These are phyloP conservation scores for Lactarius tabidus DNA, from an alignment of 768 basidiomycete genomes.

Conservation along the genomic window DNA sequence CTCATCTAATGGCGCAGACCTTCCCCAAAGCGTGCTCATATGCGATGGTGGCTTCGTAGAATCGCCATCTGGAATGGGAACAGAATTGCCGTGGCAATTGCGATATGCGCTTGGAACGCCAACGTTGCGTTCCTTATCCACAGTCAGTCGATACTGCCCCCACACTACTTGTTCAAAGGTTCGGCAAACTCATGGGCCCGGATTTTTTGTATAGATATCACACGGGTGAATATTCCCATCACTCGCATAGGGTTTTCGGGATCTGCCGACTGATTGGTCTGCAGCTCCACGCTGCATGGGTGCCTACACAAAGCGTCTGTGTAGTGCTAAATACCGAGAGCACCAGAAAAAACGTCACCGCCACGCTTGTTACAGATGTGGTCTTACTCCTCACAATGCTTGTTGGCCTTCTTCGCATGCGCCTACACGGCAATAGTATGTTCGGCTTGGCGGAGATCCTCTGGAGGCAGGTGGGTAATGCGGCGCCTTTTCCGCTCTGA, in stretches of 20 bases:
- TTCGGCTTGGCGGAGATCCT: not conserved
- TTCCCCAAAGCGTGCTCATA: not conserved
- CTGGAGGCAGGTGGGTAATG: constrained; percentile 11
- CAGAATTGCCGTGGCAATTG: not conserved
- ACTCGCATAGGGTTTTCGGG: not conserved
- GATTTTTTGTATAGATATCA: not conserved
- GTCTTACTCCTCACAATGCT: constrained; percentile 10
- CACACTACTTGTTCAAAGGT: too few species aligned
- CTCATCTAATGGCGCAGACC: not conserved
- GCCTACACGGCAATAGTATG: not conserved
- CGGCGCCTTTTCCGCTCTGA: not conserved
- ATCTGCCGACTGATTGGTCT: too few species aligned
- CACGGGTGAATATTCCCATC: not conserved
- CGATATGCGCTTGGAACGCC: not conserved
- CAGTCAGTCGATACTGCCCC: not conserved
- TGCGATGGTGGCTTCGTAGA: not conserved
- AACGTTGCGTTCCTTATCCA: constrained; percentile 2
- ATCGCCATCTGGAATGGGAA: constrained; percentile 9
- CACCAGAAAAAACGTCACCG: not conserved
- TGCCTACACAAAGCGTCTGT: not conserved
- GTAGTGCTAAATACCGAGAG: not conserved
- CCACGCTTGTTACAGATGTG: constrained; percentile 2
- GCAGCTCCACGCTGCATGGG: constrained; percentile 2
- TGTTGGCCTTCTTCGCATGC: constrained; percentile 10
- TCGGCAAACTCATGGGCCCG: too few species aligned